Base-by-base conservation (phyloP, 805 yeast species). In the Candida hungchunana region DNA sequence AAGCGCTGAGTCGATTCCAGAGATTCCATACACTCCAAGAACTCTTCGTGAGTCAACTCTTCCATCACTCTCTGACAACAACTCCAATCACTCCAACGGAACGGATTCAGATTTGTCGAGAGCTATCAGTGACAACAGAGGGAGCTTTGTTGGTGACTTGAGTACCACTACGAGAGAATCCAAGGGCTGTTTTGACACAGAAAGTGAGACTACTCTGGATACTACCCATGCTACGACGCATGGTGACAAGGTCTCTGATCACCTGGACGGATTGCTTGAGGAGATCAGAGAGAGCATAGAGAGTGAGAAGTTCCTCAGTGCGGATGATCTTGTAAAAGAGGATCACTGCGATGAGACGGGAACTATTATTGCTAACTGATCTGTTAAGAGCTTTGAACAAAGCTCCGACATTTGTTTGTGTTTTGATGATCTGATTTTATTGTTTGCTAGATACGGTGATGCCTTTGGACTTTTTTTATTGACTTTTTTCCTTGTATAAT, bases 271-370 rank as follows among this genome's bases (percentile, higher is more conserved):
- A 0, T 31, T 51, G 17, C 26, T 53, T 22, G 44, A 48, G 12
- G 54, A 53, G 32, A 51, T 53, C 17, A 48, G 38, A 28, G 51
- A 47, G 25, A 51, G 47, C 26, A 29, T 51, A 31, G 45, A 36
- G 15, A 16, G 22, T 11, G 46, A 34, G 10, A 21, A 21, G 14
- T 26, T 45, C 13, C 29, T 34, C 31, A 24, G 31, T 28, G 26
- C 25, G 15, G 30, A 26, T 13, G 40, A 37, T 24, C 9, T 26
- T 7, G 12, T 19, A 25, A n/a, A 6, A 6, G 20, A 17, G 7
- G 19, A 29, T 27, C 7, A 24, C 13, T 24, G 26, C 26, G 15
- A 24, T 8, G 23, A 20, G 23, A 20, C 8, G 11, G 23, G 23
- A 11, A 20, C 8, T 20, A 20, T 11, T 20, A 20, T 20, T 20